A percentile compares a stretch with the other conserved stretches of the same genome.
These are phyloP conservation scores for Leishmania turanica DNA, from an alignment of 208 protist genomes.

Conservation along the genomic window DNA sequence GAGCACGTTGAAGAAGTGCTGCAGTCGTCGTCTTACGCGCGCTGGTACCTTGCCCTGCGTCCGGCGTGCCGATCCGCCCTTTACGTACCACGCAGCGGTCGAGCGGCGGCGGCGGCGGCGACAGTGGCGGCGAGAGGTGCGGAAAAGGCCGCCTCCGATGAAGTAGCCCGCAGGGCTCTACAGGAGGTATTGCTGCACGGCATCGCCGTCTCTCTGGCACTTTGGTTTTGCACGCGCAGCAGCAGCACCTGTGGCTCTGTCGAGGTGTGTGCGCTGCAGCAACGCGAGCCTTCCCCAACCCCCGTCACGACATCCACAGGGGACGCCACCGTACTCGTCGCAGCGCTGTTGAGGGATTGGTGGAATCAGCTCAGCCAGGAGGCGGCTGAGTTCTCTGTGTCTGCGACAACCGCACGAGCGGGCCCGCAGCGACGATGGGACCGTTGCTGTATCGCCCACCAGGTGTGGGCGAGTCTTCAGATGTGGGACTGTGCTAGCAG, in stretches of 20 bases:
- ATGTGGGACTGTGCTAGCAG: neutral
- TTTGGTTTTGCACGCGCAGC: slow-evolving; percentile 14
- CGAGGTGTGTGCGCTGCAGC: neutral
- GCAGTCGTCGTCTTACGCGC: slow-evolving; percentile 4
- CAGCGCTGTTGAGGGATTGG: slow-evolving; percentile 18
- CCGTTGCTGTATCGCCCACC: neutral
- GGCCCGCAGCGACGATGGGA: neutral
- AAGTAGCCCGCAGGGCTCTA: neutral
- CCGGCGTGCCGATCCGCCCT: slow-evolving; percentile 11
- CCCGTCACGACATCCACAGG: neutral
- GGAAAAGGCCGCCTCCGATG: neutral
- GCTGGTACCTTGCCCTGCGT: slow-evolving; percentile 20
- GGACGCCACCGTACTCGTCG: neutral
- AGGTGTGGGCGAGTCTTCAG: neutral
- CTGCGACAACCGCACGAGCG: too few species aligned
- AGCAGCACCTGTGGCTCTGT: neutral
- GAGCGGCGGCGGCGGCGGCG: neutral
- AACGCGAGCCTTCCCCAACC: neutral
- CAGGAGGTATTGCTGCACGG: slow-evolving; percentile 26
- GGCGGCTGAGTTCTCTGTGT: neutral
- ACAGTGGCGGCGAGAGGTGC: neutral
- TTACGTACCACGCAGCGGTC: neutral
- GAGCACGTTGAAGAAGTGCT: neutral
- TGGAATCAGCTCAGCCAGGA: slow-evolving; percentile 9
- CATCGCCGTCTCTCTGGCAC: slow-evolving; percentile 22